Percentiles rank a stretch among this genome's conserved stretches.
phyloP scores from a whole-genome alignment of 1,284 basidiomycete species.

The Anthracocystis panici-leucophaei region DNA sequence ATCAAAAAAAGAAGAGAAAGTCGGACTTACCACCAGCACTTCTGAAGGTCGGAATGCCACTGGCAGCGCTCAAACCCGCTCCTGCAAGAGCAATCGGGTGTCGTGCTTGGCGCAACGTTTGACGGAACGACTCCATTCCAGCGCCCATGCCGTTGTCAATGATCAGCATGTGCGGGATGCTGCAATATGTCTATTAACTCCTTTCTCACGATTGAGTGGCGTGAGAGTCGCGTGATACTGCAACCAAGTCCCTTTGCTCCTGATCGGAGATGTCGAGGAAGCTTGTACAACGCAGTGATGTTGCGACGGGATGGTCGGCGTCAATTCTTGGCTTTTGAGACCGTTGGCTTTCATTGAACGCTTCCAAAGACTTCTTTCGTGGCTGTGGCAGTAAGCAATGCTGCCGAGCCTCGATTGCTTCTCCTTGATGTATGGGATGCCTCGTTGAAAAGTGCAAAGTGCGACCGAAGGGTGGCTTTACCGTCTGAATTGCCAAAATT shows the following conservation, averaged over 20 bases:
- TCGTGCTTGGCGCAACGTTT: slow-evolving; percentile 70
- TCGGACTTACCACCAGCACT: slow-evolving; percentile 73
- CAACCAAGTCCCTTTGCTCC: too few relatives aligned
- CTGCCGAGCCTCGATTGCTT: too few relatives aligned
- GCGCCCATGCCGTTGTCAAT: slow-evolving; percentile 15
- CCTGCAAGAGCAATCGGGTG: slow-evolving; percentile 75
- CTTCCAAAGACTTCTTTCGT: too few relatives aligned
- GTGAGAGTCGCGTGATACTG: not conserved
- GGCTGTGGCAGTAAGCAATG: too few relatives aligned
- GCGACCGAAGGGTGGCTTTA: slow-evolving; percentile 1
- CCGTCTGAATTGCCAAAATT: not conserved
- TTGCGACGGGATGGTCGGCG: too few relatives aligned
- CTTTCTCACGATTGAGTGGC: not conserved
- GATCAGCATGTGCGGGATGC: slow-evolving; percentile 15
- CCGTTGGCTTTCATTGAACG: too few relatives aligned
- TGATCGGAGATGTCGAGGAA: too few relatives aligned
- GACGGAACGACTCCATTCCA: slow-evolving; percentile 60
- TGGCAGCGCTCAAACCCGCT: slow-evolving; percentile 74
- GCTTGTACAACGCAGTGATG: too few relatives aligned
- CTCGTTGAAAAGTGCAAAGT: not conserved
- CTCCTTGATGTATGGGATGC: too few relatives aligned
- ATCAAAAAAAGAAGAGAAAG: not conserved
- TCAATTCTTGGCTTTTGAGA: too few relatives aligned
- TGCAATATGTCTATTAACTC: not conserved
- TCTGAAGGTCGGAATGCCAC: slow-evolving; percentile 77